phyloP scores from a whole-genome alignment of 345 rosid genomes.

The Hibiscus syriacus region DNA sequence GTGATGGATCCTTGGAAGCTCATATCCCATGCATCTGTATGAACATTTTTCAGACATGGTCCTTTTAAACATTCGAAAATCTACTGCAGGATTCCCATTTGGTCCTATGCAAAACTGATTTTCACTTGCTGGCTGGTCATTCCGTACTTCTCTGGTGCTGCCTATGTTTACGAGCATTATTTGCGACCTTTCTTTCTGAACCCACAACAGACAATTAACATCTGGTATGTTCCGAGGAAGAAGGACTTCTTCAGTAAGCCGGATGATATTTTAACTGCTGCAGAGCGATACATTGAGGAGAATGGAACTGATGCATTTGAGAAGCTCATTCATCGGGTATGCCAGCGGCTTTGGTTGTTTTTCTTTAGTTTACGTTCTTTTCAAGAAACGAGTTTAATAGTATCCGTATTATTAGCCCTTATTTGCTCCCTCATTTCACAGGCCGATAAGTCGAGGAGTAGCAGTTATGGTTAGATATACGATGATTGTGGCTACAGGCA shows the following conservation, averaged over 20 bases:
- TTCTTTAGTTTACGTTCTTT: too few species aligned
- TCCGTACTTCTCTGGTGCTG: slow-evolving; percentile 95
- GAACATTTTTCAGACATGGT: background rate
- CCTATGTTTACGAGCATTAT: slow-evolving; percentile 80
- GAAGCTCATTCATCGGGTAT: slow-evolving; percentile 69
- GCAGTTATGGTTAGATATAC: slow-evolving; percentile 10
- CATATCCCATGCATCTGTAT: too few species aligned
- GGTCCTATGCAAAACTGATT: slow-evolving; percentile 75
- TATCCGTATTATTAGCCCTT: background rate
- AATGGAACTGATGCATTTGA: slow-evolving; percentile 88
- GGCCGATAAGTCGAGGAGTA: slow-evolving; percentile 59
- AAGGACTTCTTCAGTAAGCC: slow-evolving; percentile 47
- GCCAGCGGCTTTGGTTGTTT: background rate
- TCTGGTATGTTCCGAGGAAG: slow-evolving; percentile 91
- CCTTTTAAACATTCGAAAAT: too few species aligned
- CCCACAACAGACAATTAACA: slow-evolving; percentile 63
- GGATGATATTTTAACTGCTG: slow-evolving; percentile 83
- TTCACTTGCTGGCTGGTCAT: slow-evolving; percentile 92
- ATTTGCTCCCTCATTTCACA: slow-evolving; percentile 14
- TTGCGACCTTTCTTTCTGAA: slow-evolving; percentile 72
- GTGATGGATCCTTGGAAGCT: background rate
- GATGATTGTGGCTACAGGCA: slow-evolving; percentile 28
- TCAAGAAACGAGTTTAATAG: too few species aligned
- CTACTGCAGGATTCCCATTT: slow-evolving; percentile 70
- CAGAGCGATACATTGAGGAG: slow-evolving; percentile 74